Conservation (phyloP, 2,329 filamentous ascomycete genomes). For the Thelonectria blattea region DNA sequence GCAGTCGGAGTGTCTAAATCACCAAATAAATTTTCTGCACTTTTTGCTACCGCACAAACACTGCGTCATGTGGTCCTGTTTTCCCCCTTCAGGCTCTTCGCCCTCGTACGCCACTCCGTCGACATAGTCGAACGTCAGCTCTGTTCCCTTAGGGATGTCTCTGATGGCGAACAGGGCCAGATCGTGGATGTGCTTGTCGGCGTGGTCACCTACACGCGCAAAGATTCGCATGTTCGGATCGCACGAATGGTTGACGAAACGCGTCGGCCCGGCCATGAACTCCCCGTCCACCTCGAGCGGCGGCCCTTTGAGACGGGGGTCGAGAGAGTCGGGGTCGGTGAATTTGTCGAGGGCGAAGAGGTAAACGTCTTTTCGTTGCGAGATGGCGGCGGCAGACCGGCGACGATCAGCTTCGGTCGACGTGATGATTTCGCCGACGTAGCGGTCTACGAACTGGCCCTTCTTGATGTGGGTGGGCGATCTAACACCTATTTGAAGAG, state of each 20-base stretch:
- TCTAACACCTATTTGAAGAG: conserved; percentile 59
- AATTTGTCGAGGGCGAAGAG: conserved; percentile 86
- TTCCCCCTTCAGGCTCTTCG: conserved; percentile 43
- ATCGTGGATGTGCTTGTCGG: conserved; percentile 76
- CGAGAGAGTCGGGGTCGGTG: conserved; percentile 60
- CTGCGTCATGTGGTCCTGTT: conserved; percentile 58
- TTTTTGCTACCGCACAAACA: conserved; percentile 69
- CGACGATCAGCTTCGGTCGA: conserved; percentile 68
- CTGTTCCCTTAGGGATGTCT: conserved; percentile 68
- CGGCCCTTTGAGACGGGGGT: conserved; percentile 60
- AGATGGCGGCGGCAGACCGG: conserved; percentile 60
- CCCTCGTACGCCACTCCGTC: conserved; percentile 65
- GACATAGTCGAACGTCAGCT: conserved; percentile 82
- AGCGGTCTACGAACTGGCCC: conserved; percentile 82
- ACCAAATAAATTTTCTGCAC: conserved; percentile 76
- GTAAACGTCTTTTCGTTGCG: conserved; percentile 75
- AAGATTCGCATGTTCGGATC: conserved; percentile 82
- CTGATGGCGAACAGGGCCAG: conserved; percentile 76
- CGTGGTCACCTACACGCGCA: conserved; percentile 77
- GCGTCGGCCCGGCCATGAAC: conserved; percentile 76
- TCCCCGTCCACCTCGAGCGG: conserved; percentile 73
- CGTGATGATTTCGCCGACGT: conserved; percentile 75
- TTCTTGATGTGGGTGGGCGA: conserved; percentile 67
- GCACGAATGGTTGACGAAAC: conserved; percentile 86
- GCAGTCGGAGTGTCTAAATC: background rate